A percentile compares a stretch with the other conserved stretches of the same genome.
Conservation (phyloP, 2,329 filamentous ascomycete species). For the Neopestalotiopsis sp. region DNA sequence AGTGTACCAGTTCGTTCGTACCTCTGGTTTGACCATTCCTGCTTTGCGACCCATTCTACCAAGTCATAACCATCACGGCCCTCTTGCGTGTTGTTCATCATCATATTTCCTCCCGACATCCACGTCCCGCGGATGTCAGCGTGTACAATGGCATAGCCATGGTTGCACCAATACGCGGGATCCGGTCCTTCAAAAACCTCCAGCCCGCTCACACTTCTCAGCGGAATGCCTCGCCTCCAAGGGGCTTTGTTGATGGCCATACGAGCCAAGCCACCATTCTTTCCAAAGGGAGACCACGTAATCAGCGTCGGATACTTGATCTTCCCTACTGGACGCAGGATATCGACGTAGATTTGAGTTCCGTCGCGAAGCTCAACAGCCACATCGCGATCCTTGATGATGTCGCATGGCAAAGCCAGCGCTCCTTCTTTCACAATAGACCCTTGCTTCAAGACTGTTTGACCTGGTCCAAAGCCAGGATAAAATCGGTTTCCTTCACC, state of each 20-base stretch:
- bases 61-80: neutral
- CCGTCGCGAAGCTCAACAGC: neutral
- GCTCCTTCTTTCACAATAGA: neutral
- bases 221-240: slow-evolving; percentile 40
- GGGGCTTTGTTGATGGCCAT: too few relatives aligned
- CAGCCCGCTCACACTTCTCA: neutral
- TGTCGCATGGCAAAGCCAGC: neutral
- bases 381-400: neutral
- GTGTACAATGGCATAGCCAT: neutral
- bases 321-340: neutral
- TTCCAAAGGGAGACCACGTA: neutral
- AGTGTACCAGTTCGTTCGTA: too few relatives aligned
- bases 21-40: neutral
- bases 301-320: neutral
- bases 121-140: neutral
- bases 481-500: too few relatives aligned
- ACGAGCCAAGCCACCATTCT: slow-evolving; percentile 30
- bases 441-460: neutral
- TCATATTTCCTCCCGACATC: neutral
- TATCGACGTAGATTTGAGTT: neutral
- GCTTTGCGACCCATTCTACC: neutral
- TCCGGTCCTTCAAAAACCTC: neutral
- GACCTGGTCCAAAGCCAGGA: too few relatives aligned
- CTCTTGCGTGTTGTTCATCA: neutral
- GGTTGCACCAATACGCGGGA: neutral